These are phyloP conservation scores for Corynespora cassiicola DNA, from an alignment of 2,329 filamentous ascomycete species.

Conservation along the genomic window DNA sequence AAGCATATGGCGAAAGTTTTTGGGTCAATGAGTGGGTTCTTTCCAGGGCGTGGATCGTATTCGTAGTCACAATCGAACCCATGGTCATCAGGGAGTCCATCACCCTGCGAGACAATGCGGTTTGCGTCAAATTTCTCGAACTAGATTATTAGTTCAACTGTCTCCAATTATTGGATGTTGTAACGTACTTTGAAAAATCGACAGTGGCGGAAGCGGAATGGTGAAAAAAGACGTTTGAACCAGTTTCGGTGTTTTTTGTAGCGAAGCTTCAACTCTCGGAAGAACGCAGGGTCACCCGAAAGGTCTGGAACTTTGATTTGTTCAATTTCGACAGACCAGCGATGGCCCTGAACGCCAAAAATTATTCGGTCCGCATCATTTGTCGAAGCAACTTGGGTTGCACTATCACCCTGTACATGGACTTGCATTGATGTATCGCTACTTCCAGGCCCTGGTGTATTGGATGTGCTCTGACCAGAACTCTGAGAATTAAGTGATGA, in stretches of 20 bases:
- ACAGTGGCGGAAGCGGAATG: constrained; percentile 1
- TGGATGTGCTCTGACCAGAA: no score
- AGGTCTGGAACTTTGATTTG: not conserved
- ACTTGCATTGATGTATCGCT: no score
- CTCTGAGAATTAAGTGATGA: no score
- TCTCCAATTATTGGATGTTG: not conserved
- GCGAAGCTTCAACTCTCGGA: not conserved
- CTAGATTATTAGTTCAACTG: not conserved
- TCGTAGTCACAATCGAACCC: constrained; percentile 1
- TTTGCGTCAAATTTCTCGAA: not conserved
- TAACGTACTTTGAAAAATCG: constrained; percentile 3
- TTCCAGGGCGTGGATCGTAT: constrained; percentile 1
- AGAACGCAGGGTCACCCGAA: not conserved
- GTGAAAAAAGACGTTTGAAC: not conserved
- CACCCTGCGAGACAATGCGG: not conserved
- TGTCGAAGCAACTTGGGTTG: not conserved
- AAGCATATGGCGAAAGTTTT: not conserved
- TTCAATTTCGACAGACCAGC: not conserved
- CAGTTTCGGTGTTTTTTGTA: not conserved
- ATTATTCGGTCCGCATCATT: not conserved
- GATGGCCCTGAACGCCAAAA: not conserved
- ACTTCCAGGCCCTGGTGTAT: no score
- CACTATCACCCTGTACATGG: not conserved
- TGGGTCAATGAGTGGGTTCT: not conserved
- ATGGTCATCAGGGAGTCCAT: constrained; percentile 1